phyloP scores from a whole-genome alignment of 352 stramenopile genomes.

The Pythium dissotocum region DNA sequence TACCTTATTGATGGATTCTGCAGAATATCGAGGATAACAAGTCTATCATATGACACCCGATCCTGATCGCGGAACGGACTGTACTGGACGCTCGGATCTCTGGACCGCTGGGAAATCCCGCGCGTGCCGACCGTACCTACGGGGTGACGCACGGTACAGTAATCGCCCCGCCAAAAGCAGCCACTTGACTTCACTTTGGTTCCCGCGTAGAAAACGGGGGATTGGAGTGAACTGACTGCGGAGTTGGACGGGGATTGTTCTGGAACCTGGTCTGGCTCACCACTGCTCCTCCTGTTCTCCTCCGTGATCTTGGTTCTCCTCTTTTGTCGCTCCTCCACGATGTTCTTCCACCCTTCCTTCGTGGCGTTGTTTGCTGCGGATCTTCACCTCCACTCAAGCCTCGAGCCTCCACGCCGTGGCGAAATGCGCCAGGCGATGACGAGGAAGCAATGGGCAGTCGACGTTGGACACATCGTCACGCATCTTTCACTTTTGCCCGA shows the following conservation, averaged over 20 bases:
- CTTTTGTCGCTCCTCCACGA: background rate
- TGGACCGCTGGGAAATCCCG: conserved; percentile 1
- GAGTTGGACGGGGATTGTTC: background rate
- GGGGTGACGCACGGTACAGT: background rate
- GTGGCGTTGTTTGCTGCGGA: background rate
- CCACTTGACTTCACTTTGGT: conserved; percentile 13
- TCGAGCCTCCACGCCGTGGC: background rate
- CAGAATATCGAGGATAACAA: too few relatives aligned
- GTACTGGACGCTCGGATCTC: background rate
- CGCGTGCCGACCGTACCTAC: conserved; percentile 9
- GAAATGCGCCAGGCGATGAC: background rate
- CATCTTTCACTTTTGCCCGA: background rate
- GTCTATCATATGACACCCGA: too few relatives aligned
- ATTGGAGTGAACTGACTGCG: conserved; percentile 3
- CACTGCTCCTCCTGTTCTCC: background rate
- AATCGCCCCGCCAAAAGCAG: background rate
- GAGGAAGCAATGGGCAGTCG: background rate
- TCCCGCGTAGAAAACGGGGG: background rate
- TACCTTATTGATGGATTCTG: background rate
- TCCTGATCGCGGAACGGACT: too few relatives aligned
- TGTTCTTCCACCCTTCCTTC: background rate
- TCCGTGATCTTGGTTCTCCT: background rate
- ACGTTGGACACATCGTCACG: background rate
- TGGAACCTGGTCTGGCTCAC: background rate
- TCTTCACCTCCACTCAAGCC: background rate